Evolutionary conservation across 192 early-diverging fungal species (phyloP), one percentile per base, ranked within the genome.

Genomic region (Phlyctochytrium planicorne): DNA sequence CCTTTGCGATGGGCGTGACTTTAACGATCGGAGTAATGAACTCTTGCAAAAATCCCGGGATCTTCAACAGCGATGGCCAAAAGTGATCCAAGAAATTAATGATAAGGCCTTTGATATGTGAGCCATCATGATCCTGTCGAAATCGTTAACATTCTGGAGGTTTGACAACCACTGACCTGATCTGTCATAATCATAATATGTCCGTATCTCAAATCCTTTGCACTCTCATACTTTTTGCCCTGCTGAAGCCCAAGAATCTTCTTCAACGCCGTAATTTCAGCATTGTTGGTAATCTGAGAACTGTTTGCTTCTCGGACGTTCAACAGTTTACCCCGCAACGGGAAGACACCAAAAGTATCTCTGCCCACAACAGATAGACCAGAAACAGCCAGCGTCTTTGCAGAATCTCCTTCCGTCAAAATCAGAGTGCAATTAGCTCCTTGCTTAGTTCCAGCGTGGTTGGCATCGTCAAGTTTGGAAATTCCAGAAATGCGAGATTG

Each of bases 141-240:
- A 1, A 14, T 37, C 34, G 25, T 63, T 34, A 25, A 67, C 6
- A 73, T 25, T 66, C 6, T 24, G 20, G 17, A 52, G n/a, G 34
- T 29, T 29, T 59, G n/a, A 23, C 20, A 40, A 24, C 60, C 34
- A 12, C 69, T 63, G 67, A 82, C 78, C 67, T 96, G 97, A 89
- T 99, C 97, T 2, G 95, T 92, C 97, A 99, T 99, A 61, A 97
- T 95, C 89, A 99, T 96, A 14, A 99, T 80, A 59, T 91, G 88
- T 0, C 95, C 97, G 73, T 99, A 99, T 59, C 97, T 85, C 75
- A 98, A 78, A 30, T 89, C 80, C 27, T 90, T 78, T 0, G 82
- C 75, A 35, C 81, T 84, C 30, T 82, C 80, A 73, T 98, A 98
- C 17, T 80, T 84, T 65, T 84, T 85, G 57, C 87, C 89, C 53